A percentile compares a stretch with the other conserved stretches of the same genome.
Evolutionary conservation across 2,329 filamentous ascomycete genomes (phyloP).

Genomic region (Septoria petroselini): DNA sequence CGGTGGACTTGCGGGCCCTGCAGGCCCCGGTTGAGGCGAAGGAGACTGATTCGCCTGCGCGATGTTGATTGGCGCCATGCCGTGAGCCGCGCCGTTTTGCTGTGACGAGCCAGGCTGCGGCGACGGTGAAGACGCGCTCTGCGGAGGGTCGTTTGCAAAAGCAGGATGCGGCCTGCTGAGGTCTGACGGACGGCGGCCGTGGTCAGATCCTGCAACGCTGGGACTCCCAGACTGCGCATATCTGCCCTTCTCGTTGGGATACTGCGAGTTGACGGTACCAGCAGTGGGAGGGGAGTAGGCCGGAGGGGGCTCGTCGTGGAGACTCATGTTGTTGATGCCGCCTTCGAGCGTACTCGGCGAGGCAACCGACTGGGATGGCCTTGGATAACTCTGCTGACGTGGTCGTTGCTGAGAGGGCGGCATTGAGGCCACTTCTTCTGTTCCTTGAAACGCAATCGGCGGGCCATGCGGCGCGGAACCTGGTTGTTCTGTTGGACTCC

Average conservation of each 20-base stretch:
- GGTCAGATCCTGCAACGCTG: constrained; percentile 26
- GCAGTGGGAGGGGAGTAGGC: constrained; percentile 66
- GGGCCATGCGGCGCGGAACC: constrained; percentile 84
- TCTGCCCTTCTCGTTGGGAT: constrained; percentile 72
- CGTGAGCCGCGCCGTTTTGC: constrained; percentile 33
- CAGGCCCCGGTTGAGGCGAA: constrained; percentile 21
- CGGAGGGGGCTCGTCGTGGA: constrained; percentile 82
- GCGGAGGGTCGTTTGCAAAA: constrained; percentile 75
- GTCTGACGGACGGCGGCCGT: constrained; percentile 35
- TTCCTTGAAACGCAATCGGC: constrained; percentile 86
- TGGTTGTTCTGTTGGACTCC: constrained; percentile 91
- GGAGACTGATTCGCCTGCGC: constrained; percentile 35
- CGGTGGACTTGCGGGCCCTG: constrained; percentile 77
- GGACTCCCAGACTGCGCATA: constrained; percentile 46
- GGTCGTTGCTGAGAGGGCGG: constrained; percentile 18
- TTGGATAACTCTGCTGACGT: constrained; percentile 29
- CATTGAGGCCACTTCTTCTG: constrained; percentile 59
- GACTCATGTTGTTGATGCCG: constrained; percentile 78
- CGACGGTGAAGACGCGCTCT: constrained; percentile 30
- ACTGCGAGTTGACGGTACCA: constrained; percentile 52
- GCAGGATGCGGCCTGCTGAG: constrained; percentile 69
- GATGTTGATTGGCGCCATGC: constrained; percentile 44
- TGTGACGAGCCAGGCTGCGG: constrained; percentile 48
- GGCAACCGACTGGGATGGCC: constrained; percentile 48
- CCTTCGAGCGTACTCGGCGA: constrained; percentile 59